These are phyloP conservation scores for Penicillium canariense DNA, from an alignment of 495 filamentous ascomycete species.

Conservation along the genomic window DNA sequence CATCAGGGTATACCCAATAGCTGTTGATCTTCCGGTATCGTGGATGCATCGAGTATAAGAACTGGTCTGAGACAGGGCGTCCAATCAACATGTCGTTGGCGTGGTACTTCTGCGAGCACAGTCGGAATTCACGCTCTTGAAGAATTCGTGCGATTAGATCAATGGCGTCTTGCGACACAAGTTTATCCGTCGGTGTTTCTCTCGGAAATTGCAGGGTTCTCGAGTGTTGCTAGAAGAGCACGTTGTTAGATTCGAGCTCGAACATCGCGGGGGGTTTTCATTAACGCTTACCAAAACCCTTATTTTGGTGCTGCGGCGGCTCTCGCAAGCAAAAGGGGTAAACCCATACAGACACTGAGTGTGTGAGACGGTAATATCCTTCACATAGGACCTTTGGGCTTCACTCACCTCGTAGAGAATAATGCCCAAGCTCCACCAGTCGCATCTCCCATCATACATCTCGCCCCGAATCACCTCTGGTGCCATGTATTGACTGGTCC, in stretches of 20 bases:
- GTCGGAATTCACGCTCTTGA: slow-evolving; percentile 69
- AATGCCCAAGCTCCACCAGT: slow-evolving; percentile 94
- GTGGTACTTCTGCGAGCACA: slow-evolving; percentile 70
- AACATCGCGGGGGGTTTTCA: not conserved
- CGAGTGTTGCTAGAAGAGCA: slow-evolving; percentile 43
- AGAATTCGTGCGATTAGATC: slow-evolving; percentile 76
- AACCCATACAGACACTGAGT: slow-evolving; percentile 78
- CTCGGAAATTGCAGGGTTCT: slow-evolving; percentile 60
- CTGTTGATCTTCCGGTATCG: slow-evolving; percentile 37
- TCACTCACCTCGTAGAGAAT: slow-evolving; percentile 76
- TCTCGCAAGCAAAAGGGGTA: slow-evolving; percentile 83
- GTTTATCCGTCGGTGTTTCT: slow-evolving; percentile 44
- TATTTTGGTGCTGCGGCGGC: slow-evolving; percentile 73
- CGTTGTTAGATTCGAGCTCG: not conserved
- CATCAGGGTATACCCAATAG: slow-evolving; percentile 71
- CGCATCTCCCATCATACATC: slow-evolving; percentile 85
- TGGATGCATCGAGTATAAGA: slow-evolving; percentile 33
- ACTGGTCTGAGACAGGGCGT: slow-evolving; percentile 33
- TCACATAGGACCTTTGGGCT: not conserved
- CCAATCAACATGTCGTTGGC: slow-evolving; percentile 53
- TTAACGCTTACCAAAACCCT: slow-evolving; percentile 67
- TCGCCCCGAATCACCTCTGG: slow-evolving; percentile 86
- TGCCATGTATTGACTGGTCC: slow-evolving; percentile 97
- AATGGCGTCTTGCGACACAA: slow-evolving; percentile 61
- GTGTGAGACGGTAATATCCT: not conserved